These are phyloP conservation scores for Psilocybe sp. DNA, from an alignment of 768 basidiomycete genomes.

Conservation along the genomic window DNA sequence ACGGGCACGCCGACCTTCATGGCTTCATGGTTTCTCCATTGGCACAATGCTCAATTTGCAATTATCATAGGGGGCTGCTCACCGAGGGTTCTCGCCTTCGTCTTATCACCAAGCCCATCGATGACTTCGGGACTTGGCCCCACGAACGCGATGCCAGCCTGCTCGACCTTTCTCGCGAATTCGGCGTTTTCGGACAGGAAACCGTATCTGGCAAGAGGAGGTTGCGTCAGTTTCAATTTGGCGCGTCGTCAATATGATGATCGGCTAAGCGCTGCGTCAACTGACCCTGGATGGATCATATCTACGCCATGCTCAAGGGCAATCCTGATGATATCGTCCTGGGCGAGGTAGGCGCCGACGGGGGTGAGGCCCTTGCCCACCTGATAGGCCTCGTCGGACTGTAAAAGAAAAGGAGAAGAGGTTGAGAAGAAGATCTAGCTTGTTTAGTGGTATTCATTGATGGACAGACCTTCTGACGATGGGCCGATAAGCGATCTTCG, in stretches of 20 bases:
- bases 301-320: constrained; percentile 98
- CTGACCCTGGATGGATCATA: constrained; percentile 98
- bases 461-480: constrained; percentile 84
- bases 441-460: not conserved
- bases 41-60: constrained; percentile 6
- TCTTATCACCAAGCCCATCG: constrained; percentile 97
- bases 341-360: constrained; percentile 94
- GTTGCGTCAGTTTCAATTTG: too few species aligned
- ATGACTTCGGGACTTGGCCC: constrained; percentile 96
- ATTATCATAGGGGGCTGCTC: constrained; percentile 15
- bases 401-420: constrained; percentile 25
- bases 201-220: constrained; percentile 66
- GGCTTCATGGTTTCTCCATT: constrained; percentile 39
- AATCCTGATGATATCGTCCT: constrained; percentile 94
- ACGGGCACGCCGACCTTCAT: constrained; percentile 92
- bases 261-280: constrained; percentile 4
- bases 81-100: constrained; percentile 91
- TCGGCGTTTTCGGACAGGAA: constrained; percentile 96
- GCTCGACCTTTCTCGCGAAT: constrained; percentile 97
- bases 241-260: too few species aligned
- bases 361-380: constrained; percentile 96
- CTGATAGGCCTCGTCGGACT: constrained; percentile 99
- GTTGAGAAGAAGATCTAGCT: not conserved
- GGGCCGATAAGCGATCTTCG: constrained; percentile 95
- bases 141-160: constrained; percentile 95